Percentiles rank a stretch among this genome's conserved stretches.
These are phyloP conservation scores for Metarhizium humberi DNA, from an alignment of 2,329 filamentous ascomycete genomes.

Conservation along the genomic window DNA sequence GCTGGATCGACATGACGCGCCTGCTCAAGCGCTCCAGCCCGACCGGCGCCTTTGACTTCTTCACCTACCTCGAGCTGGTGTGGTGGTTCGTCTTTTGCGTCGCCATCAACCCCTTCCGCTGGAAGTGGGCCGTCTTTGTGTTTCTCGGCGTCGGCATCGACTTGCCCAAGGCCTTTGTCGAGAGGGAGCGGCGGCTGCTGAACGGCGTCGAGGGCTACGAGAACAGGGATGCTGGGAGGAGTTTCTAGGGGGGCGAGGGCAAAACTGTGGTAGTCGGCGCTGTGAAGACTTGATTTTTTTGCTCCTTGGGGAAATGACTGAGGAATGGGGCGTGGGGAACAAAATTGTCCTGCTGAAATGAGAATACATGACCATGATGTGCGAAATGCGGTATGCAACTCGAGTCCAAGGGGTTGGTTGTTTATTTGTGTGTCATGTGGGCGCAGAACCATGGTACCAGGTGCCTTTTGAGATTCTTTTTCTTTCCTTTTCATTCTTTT, in stretches of 20 bases:
- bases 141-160: slow-evolving; percentile 63
- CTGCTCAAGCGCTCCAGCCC: slow-evolving; percentile 61
- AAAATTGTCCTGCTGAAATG: no score
- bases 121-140: slow-evolving; percentile 84
- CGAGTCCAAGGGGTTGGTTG: no score
- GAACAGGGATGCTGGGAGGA: slow-evolving; percentile 11
- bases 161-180: slow-evolving; percentile 57
- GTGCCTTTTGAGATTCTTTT: no score
- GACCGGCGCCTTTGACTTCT: slow-evolving; percentile 76
- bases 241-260: slow-evolving; percentile 7
- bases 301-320: no score
- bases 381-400: no score
- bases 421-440: no score
- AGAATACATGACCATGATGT: no score
- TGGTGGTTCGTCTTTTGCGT: slow-evolving; percentile 83
- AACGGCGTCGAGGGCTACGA: slow-evolving; percentile 35
- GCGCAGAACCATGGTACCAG: no score
- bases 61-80: slow-evolving; percentile 74
- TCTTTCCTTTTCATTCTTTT: no score
- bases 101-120: slow-evolving; percentile 72
- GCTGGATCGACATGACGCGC: slow-evolving; percentile 79
- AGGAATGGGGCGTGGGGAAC: no score
- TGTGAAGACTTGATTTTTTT: no score
- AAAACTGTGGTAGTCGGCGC: neutral
- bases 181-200: slow-evolving; percentile 52